Evolutionary conservation across 345 rosid species (phyloP).

Genomic region (Ceriops zippeliana): DNA sequence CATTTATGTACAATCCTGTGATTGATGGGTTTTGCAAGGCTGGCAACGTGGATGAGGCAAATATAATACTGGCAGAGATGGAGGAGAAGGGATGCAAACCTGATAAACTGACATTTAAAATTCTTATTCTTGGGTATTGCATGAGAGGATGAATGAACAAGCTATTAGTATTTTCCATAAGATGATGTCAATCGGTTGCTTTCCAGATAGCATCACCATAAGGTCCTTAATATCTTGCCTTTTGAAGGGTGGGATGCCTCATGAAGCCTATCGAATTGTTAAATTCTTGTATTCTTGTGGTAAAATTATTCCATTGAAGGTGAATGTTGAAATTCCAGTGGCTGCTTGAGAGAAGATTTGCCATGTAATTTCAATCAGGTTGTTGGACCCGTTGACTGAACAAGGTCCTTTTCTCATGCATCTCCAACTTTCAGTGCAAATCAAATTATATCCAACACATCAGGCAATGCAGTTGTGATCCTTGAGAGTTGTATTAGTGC

Average conservation of each 20-base stretch:
- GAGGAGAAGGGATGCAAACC: constrained; percentile 68
- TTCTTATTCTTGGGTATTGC: constrained; percentile 87
- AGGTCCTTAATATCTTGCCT: constrained; percentile 70
- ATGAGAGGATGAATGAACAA: constrained; percentile 78
- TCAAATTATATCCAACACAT: too few relatives aligned
- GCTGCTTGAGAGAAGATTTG: constrained; percentile 45
- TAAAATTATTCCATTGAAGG: constrained; percentile 31
- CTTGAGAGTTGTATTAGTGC: too few relatives aligned
- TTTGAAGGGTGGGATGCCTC: constrained; percentile 85
- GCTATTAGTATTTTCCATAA: constrained; percentile 67
- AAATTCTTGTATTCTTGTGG: constrained; percentile 36
- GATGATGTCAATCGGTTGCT: constrained; percentile 72
- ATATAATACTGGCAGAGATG: constrained; percentile 60
- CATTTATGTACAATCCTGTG: constrained; percentile 86
- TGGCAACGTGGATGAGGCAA: constrained; percentile 88
- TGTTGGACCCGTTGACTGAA: background rate
- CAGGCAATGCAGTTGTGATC: too few relatives aligned
- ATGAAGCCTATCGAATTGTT: constrained; percentile 55
- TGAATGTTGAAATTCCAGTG: constrained; percentile 38
- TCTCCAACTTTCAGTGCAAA: constrained; percentile 15
- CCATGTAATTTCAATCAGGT: constrained; percentile 4
- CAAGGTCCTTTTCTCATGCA: constrained; percentile 9
- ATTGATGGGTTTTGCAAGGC: constrained; percentile 92
- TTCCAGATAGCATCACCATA: constrained; percentile 61
- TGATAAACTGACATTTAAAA: constrained; percentile 83